Base-by-base conservation (phyloP, 805 yeast species). In the Yarrowia sp. region DNA sequence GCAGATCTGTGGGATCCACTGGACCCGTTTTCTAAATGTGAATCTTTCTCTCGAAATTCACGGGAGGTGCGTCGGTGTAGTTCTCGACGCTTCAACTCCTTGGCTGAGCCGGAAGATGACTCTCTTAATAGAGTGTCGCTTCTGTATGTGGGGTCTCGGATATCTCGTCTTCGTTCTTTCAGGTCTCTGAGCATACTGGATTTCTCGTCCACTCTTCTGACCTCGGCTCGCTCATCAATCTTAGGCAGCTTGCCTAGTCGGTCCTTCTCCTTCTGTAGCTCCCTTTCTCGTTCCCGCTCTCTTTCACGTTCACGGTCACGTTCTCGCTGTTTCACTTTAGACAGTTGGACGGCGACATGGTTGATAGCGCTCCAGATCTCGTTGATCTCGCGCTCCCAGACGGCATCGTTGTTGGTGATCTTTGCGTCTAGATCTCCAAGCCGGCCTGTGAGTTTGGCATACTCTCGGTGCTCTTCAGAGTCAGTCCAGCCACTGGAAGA, bases 301-400 rank as follows among this genome's bases (percentile, higher is more conserved):
- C 52, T 46, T 61, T 48, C 55, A 45, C 67, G 55, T 63, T 63
- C 67, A 16, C 67, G 56, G 35, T 63, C 67, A 15, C 67, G 67
- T 19, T 63, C 67, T 2, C 67, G 67, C 32, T 63, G 55, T 48
- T 63, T 63, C 15, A 63, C 56, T 16, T 49, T 63, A 8, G 67
- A 48, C 11, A 63, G 40, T 8, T 63, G 67, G 11, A 49, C 55
- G 14, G 67, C 67, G 11, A 63, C 67, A 14, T 63, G 67, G 40
- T 63, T 63, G 26, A 63, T 63, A 14, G 67, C 67, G 36, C 56
- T 49, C 67, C 67, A 63, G 48, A 63, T 48, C n/a, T 63, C 56
- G 48, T 63, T 49, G 15, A 48, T 48, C 46, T 63, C 67, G 11
- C 52, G 50, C 15, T 59, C 65, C 65, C 65, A 59, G 9, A 59